Conservation (phyloP, 164 flowering plant species). For the Sextonia rubra region DNA sequence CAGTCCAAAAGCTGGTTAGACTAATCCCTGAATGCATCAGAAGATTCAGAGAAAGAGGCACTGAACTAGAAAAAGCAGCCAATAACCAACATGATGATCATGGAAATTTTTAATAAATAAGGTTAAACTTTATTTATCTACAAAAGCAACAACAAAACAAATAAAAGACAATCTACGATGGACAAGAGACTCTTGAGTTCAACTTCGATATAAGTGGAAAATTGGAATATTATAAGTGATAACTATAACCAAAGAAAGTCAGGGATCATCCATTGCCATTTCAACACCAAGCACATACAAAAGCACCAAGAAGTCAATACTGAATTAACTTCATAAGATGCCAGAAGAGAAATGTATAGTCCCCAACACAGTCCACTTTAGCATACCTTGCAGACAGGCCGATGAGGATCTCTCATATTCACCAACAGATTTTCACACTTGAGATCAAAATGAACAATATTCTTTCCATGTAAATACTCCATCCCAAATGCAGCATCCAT, state of each 20-base stretch:
- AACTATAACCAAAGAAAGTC: background rate
- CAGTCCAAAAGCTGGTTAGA: too few species aligned
- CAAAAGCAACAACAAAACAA: background rate
- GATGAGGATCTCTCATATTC: constrained; percentile 95
- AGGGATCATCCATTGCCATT: background rate
- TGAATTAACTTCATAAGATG: background rate
- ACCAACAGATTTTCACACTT: constrained; percentile 92
- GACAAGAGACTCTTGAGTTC: background rate
- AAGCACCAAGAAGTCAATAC: background rate
- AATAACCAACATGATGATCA: background rate
- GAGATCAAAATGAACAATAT: constrained; percentile 93
- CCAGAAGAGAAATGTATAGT: background rate
- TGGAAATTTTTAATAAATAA: background rate
- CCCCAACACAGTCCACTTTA: background rate
- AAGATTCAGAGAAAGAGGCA: too few species aligned
- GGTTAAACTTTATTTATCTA: background rate
- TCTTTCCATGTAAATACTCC: constrained; percentile 96
- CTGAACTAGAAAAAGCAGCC: too few species aligned
- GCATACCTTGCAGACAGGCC: constrained; percentile 91
- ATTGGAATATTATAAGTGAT: too few species aligned
- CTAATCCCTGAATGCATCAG: too few species aligned
- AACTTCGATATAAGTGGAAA: too few species aligned
- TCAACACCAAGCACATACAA: background rate
- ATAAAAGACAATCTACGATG: too few species aligned
- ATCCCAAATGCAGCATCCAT: constrained; percentile 98